Evolutionary conservation across 257 asterid genomes (phyloP).

Genomic region (Solanum appendiculatum): DNA sequence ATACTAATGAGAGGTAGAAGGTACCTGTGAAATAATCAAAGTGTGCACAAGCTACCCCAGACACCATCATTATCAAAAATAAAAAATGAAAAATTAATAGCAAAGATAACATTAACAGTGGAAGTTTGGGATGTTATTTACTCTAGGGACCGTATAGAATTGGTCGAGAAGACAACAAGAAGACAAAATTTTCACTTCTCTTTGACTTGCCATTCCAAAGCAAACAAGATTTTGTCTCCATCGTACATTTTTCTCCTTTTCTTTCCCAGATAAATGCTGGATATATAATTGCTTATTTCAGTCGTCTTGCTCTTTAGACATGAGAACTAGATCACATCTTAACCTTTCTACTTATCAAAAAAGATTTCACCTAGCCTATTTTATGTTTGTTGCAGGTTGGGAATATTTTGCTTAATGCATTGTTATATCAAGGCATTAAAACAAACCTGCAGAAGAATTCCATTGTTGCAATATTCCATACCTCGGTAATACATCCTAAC

Average conservation of each 20-base stretch:
- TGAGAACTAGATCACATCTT: neutral
- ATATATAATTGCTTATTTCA: neutral
- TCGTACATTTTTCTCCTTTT: neutral
- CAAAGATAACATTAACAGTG: neutral
- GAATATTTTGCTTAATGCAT: constrained; percentile 69
- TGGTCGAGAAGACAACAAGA: neutral
- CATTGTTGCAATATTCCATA: constrained; percentile 71
- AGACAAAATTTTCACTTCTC: neutral
- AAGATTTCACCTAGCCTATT: neutral
- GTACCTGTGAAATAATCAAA: neutral
- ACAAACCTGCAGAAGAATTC: constrained; percentile 74
- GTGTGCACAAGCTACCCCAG: neutral
- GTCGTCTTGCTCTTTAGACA: neutral
- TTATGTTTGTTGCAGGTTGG: constrained; percentile 56
- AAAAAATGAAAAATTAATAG: neutral
- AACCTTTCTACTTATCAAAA: neutral
- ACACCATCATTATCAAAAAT: neutral
- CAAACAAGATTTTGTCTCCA: neutral
- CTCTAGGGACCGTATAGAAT: neutral
- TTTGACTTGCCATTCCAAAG: neutral
- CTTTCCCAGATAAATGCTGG: neutral
- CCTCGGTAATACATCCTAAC: constrained; percentile 23
- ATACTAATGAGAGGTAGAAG: neutral
- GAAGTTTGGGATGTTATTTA: neutral
- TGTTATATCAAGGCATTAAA: constrained; percentile 78